Evolutionary conservation across 2,329 filamentous ascomycete genomes (phyloP).

Genomic region (Talaromyces sp.): DNA sequence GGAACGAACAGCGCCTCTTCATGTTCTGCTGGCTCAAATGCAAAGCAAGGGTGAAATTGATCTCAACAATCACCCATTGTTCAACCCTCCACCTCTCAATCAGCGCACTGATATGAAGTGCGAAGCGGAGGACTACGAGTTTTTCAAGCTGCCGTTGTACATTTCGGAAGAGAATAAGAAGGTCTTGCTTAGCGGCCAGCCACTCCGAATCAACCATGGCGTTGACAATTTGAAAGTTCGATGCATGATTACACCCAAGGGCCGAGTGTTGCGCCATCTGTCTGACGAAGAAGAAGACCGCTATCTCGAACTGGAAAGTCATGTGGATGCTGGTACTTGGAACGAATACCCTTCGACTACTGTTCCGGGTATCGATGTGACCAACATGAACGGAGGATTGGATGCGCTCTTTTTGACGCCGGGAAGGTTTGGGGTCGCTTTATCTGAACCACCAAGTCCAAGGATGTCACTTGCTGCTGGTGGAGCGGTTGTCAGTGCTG

Average conservation of each 20-base stretch:
- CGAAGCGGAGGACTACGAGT: constrained; percentile 40
- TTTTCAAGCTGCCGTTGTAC: constrained; percentile 40
- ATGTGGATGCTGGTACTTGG: constrained; percentile 30
- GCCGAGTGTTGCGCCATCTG: constrained; percentile 46
- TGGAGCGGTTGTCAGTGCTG: constrained; percentile 24
- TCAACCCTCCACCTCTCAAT: constrained; percentile 42
- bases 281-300: constrained; percentile 47
- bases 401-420: constrained; percentile 47
- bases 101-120: constrained; percentile 47
- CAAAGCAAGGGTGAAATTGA: constrained; percentile 39
- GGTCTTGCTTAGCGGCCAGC: constrained; percentile 42
- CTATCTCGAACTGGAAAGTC: constrained; percentile 47
- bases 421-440: constrained; percentile 46
- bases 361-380: constrained; percentile 42
- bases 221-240: constrained; percentile 41
- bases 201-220: constrained; percentile 40
- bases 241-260: constrained; percentile 47
- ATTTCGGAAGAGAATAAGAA: constrained; percentile 46
- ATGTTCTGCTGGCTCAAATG: constrained; percentile 40
- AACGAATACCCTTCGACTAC: constrained; percentile 40
- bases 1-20: constrained; percentile 41
- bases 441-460: constrained; percentile 33
- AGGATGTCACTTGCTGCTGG: constrained; percentile 13
- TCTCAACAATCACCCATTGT: constrained; percentile 40
- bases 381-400: constrained; percentile 46